These are phyloP conservation scores for Hymenoscyphus infarciens DNA, from an alignment of 2,329 filamentous ascomycete genomes.

Conservation along the genomic window DNA sequence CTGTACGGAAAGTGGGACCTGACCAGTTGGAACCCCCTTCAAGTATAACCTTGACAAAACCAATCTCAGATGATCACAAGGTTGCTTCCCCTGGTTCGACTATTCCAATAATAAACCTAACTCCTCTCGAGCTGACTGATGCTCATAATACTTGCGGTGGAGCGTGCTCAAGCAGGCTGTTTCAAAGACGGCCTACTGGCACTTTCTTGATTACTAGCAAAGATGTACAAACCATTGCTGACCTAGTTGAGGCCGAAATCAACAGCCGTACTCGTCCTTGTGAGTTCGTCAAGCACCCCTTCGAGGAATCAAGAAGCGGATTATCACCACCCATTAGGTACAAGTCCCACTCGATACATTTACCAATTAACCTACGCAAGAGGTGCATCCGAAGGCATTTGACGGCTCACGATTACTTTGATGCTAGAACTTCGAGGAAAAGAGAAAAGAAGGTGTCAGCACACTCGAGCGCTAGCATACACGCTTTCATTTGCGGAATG, in stretches of 20 bases:
- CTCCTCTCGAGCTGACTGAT: not conserved
- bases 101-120: not conserved
- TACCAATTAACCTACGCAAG: not conserved
- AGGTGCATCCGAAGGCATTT: not conserved
- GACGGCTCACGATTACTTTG: slow-evolving; percentile 1
- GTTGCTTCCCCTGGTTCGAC: not conserved
- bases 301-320: not conserved
- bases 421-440: not conserved
- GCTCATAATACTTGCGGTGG: not conserved
- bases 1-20: slow-evolving; percentile 17
- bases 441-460: not conserved
- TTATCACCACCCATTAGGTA: not conserved
- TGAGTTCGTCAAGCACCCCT: not conserved
- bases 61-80: slow-evolving; percentile 14
- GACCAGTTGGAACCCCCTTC: slow-evolving; percentile 16
- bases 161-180: not conserved
- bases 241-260: slow-evolving; percentile 22
- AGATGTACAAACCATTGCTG: slow-evolving; percentile 27
- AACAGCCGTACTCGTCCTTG: not conserved
- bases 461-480: not conserved
- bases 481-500: not conserved
- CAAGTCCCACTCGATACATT: not conserved
- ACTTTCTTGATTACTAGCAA: slow-evolving; percentile 27
- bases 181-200: slow-evolving; percentile 11
- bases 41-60: slow-evolving; percentile 28